phyloP scores from a whole-genome alignment of 768 basidiomycete species.

The Erythrobasidium yunnanense region DNA sequence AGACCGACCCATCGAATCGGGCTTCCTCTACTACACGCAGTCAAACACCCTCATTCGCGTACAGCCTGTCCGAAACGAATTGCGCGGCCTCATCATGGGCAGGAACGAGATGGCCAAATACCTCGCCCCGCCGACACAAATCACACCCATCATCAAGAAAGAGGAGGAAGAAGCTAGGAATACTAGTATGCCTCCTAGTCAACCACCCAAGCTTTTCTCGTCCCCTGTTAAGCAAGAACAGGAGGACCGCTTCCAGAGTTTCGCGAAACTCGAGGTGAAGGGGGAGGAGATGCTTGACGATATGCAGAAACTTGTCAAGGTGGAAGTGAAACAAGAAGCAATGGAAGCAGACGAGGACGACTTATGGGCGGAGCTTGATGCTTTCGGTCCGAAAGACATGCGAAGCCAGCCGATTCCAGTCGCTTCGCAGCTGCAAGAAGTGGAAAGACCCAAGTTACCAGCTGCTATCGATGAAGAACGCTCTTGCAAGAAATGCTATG shows the following conservation, averaged over 20 bases:
- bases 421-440: no score
- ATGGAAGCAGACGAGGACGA: not conserved
- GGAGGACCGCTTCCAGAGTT: no score
- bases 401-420: not conserved
- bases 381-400: not conserved
- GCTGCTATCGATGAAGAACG: slow-evolving; percentile 72
- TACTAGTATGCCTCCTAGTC: not conserved
- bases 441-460: slow-evolving; percentile 53
- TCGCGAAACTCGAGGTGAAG: not conserved
- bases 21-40: slow-evolving; percentile 88
- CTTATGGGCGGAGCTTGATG: slow-evolving; percentile 19
- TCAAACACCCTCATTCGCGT: slow-evolving; percentile 76
- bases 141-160: not conserved
- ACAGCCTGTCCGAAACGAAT: slow-evolving; percentile 65
- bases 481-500: slow-evolving; percentile 69
- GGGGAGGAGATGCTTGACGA: not conserved
- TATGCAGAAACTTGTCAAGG: no score
- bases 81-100: slow-evolving; percentile 66
- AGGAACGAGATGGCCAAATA: slow-evolving; percentile 76
- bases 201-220: not conserved
- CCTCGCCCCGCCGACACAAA: slow-evolving; percentile 41
- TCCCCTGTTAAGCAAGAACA: not conserved
- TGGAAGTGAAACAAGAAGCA: not conserved
- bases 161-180: not conserved
- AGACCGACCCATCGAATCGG: slow-evolving; percentile 64